Conservation (phyloP, 108 stramenopile species). For the Fragilaria crotonensis region DNA sequence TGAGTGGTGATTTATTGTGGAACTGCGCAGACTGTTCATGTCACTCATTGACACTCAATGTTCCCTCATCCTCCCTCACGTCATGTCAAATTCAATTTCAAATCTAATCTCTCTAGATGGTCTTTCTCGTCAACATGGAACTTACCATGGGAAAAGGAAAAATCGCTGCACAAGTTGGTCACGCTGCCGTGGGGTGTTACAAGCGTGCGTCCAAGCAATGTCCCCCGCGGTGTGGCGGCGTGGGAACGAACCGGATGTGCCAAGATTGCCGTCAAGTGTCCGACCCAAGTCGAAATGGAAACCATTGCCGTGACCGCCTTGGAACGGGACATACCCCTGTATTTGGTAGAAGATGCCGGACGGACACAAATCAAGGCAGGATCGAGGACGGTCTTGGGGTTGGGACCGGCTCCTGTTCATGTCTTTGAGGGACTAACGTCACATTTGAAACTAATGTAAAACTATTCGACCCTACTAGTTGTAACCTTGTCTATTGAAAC, state of each 20-base stretch:
- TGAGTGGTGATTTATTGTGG: background rate
- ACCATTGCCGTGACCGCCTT: constrained; percentile 55
- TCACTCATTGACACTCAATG: no score
- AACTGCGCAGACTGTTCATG: background rate
- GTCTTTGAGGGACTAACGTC: constrained; percentile 79
- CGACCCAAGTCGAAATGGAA: constrained; percentile 69
- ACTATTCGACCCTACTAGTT: no score
- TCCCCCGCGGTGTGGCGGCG: constrained; percentile 53
- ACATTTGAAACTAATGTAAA: constrained; percentile 87
- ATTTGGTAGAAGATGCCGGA: constrained; percentile 89
- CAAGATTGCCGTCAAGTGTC: constrained; percentile 89
- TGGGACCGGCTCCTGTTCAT: constrained; percentile 77
- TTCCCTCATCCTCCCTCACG: background rate
- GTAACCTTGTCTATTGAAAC: no score
- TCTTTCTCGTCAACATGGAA: constrained; percentile 67
- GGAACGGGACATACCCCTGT: constrained; percentile 61
- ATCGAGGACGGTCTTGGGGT: constrained; percentile 80
- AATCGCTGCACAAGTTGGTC: constrained; percentile 88
- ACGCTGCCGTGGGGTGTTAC: constrained; percentile 86
- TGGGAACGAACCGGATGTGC: constrained; percentile 88
- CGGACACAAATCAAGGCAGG: constrained; percentile 93
- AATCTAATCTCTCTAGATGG: constrained; percentile 29
- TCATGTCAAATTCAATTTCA: background rate
- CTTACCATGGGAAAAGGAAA: constrained; percentile 86
- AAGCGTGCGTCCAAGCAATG: constrained; percentile 60